Conservation (phyloP, 2,329 filamentous ascomycete species). For the Exserohilum rostratum region DNA sequence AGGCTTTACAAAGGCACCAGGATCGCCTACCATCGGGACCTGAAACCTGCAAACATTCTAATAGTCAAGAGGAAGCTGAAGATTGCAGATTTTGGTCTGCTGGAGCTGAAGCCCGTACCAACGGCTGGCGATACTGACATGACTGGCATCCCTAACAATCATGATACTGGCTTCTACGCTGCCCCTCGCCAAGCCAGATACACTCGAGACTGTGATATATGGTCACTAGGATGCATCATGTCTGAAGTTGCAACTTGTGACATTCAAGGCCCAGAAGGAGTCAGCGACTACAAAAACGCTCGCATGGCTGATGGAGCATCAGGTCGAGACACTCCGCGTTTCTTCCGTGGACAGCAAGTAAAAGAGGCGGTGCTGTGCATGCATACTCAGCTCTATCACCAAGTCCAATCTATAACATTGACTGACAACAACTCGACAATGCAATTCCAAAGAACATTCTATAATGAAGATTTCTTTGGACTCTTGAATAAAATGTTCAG, state of each 20-base stretch:
- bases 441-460: neutral
- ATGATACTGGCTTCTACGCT: slow-evolving; percentile 18
- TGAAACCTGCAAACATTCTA: slow-evolving; percentile 22
- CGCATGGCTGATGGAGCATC: slow-evolving; percentile 4
- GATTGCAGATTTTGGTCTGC: slow-evolving; percentile 22
- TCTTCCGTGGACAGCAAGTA: slow-evolving; percentile 7
- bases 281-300: slow-evolving; percentile 12
- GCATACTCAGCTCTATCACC: slow-evolving; percentile 7
- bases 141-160: slow-evolving; percentile 15
- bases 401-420: neutral
- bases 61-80: slow-evolving; percentile 18
- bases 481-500: neutral
- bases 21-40: slow-evolving; percentile 21
- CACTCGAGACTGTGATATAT: slow-evolving; percentile 18
- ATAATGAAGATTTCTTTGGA: neutral
- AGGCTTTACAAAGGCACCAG: slow-evolving; percentile 13
- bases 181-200: slow-evolving; percentile 16
- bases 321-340: slow-evolving; percentile 10
- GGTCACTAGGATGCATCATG: slow-evolving; percentile 19
- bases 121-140: slow-evolving; percentile 7
- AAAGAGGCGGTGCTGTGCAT: slow-evolving; percentile 9
- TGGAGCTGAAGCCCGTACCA: slow-evolving; percentile 15
- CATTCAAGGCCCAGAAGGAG: slow-evolving; percentile 12
- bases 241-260: slow-evolving; percentile 17
- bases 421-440: neutral